A percentile compares a stretch with the other conserved stretches of the same genome.
These are phyloP conservation scores for Zangia roseola DNA, from an alignment of 768 basidiomycete species.

Conservation along the genomic window DNA sequence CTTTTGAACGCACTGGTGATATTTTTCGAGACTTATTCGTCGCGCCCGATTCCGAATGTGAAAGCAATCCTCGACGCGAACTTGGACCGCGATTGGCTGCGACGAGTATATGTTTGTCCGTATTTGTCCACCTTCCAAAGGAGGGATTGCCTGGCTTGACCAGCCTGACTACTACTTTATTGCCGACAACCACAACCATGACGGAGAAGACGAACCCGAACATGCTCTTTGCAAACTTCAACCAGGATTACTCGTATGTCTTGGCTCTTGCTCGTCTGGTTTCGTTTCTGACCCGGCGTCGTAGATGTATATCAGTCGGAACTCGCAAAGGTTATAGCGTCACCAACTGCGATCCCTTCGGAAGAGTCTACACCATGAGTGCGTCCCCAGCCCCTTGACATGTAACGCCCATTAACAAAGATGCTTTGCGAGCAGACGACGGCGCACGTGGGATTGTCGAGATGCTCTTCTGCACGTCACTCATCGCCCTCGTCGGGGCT, in stretches of 20 bases:
- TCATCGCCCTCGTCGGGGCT: constrained; percentile 95
- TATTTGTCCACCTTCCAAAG: constrained; percentile 19
- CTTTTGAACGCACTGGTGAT: too few species aligned
- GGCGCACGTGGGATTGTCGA: constrained; percentile 96
- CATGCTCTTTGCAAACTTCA: constrained; percentile 91
- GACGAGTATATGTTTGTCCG: constrained; percentile 7
- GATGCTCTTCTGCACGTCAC: constrained; percentile 98
- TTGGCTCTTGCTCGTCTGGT: not conserved
- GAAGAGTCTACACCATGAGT: constrained; percentile 94
- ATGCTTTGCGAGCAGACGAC: constrained; percentile 55
- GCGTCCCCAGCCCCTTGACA: constrained; percentile 34
- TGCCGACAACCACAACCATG: constrained; percentile 27
- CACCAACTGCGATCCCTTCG: constrained; percentile 97
- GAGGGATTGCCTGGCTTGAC: not conserved
- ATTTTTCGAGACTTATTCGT: not conserved
- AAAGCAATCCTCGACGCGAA: not conserved
- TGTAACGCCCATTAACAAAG: not conserved
- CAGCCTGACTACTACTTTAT: not conserved
- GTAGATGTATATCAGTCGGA: constrained; percentile 88
- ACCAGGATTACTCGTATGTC: constrained; percentile 92
- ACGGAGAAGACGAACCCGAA: constrained; percentile 42
- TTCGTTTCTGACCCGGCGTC: constrained; percentile 3
- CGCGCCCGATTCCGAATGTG: not conserved
- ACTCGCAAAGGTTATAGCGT: constrained; percentile 96
- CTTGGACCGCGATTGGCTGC: not conserved